A percentile compares a stretch with the other conserved stretches of the same genome.
phyloP scores from a whole-genome alignment of 768 basidiomycete genomes.

The Neoboletus magnificus region DNA sequence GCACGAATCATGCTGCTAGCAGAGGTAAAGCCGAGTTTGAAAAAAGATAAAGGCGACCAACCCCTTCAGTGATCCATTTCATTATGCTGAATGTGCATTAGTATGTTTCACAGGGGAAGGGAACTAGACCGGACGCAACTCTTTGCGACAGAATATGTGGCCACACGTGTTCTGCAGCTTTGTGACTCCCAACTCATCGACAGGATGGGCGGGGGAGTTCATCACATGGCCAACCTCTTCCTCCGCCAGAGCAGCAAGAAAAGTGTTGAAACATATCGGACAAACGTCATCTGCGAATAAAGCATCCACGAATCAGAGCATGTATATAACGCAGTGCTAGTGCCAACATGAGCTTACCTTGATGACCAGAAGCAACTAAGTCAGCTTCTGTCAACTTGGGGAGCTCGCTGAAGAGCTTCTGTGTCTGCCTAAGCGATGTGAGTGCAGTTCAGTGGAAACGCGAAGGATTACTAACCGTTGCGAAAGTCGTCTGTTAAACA shows the following conservation, averaged over 20 bases:
- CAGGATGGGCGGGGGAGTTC: conserved; percentile 73
- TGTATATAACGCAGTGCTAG: neutral
- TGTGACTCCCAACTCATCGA: conserved; percentile 70
- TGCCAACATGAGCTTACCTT: conserved; percentile 33
- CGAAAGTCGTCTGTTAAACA: conserved; percentile 25
- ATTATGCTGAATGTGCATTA: conserved; percentile 47
- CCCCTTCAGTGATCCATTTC: conserved; percentile 60
- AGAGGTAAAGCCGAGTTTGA: conserved; percentile 8
- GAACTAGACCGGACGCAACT: conserved; percentile 46
- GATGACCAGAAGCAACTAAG: conserved; percentile 44
- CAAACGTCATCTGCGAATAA: conserved; percentile 57
- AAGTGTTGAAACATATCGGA: conserved; percentile 71
- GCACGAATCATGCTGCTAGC: conserved; percentile 55
- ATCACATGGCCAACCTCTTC: conserved; percentile 71
- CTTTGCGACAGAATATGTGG: conserved; percentile 79
- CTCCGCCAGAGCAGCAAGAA: conserved; percentile 65
- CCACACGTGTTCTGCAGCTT: conserved; percentile 52
- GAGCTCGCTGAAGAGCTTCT: conserved; percentile 43
- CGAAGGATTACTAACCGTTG: conserved; percentile 21
- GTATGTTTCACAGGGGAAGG: conserved; percentile 7
- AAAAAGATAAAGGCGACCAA: conserved; percentile 31
- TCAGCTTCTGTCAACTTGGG: conserved; percentile 52
- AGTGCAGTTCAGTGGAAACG: neutral
- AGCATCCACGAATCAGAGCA: neutral
- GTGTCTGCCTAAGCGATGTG: conserved; percentile 29